phyloP scores from a whole-genome alignment of 78 protist species.

The Cavenderia fasciculata region DNA sequence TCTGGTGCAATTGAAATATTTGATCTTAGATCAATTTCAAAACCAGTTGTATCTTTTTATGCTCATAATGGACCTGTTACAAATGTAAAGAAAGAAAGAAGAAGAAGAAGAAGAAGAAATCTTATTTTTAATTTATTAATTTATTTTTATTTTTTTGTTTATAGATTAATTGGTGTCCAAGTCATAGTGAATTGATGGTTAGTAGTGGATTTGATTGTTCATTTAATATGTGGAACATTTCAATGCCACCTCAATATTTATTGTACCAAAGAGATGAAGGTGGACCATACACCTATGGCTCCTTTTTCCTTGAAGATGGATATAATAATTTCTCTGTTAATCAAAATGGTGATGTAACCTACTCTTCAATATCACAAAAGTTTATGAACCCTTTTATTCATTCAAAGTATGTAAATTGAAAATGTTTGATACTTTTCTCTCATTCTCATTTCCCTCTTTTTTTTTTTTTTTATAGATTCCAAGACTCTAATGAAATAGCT shows the following conservation, averaged over 20 bases:
- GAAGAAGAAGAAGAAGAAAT: too few species aligned
- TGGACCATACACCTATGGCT: slow-evolving; percentile 37
- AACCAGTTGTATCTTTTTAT: slow-evolving; percentile 27
- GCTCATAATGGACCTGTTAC: slow-evolving; percentile 34
- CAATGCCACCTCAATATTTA: slow-evolving; percentile 58
- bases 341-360: slow-evolving; percentile 34
- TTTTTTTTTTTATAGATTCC: slow-evolving; percentile 12
- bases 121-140: neutral
- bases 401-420: slow-evolving; percentile 21
- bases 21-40: slow-evolving; percentile 39
- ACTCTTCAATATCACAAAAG: slow-evolving; percentile 26
- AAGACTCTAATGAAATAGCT: slow-evolving; percentile 6
- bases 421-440: too few species aligned
- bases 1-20: slow-evolving; percentile 39
- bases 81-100: too few species aligned
- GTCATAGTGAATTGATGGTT: slow-evolving; percentile 44
- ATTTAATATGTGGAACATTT: slow-evolving; percentile 41
- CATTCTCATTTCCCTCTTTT: too few species aligned
- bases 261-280: slow-evolving; percentile 42
- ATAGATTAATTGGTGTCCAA: slow-evolving; percentile 59
- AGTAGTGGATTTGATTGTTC: slow-evolving; percentile 35
- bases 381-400: slow-evolving; percentile 46
- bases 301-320: slow-evolving; percentile 57
- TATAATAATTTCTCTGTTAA: slow-evolving; percentile 40
- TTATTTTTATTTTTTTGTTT: neutral